phyloP scores from a whole-genome alignment of 257 asterid genomes.

The Salvia rosmarinus region DNA sequence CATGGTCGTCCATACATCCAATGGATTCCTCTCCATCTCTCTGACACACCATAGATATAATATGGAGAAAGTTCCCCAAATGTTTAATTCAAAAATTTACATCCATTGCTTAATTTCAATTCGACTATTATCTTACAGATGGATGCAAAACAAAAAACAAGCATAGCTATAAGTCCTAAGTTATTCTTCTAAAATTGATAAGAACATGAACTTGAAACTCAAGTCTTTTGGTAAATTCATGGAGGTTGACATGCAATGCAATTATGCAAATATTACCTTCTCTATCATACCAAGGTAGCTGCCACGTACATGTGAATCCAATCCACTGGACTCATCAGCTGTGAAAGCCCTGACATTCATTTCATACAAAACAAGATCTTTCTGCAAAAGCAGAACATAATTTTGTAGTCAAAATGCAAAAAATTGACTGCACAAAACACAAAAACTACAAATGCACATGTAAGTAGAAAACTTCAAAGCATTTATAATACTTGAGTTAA shows the following conservation, averaged over 20 bases:
- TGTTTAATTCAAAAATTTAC: slow-evolving; percentile 17
- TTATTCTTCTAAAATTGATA: not conserved
- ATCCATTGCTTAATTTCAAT: not conserved
- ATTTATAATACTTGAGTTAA: slow-evolving; percentile 6
- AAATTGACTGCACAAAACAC: not conserved
- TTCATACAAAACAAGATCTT: slow-evolving; percentile 91
- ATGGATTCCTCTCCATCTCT: not conserved
- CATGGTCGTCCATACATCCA: not conserved
- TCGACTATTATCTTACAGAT: not conserved
- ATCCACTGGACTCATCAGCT: slow-evolving; percentile 84
- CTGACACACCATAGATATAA: not conserved
- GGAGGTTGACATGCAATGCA: not conserved
- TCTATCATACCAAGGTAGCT: slow-evolving; percentile 95
- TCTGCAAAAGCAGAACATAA: slow-evolving; percentile 56
- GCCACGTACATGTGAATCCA: slow-evolving; percentile 73
- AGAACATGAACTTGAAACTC: slow-evolving; percentile 15
- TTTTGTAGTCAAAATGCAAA: slow-evolving; percentile 22
- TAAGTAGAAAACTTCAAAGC: slow-evolving; percentile 10
- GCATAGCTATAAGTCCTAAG: not conserved
- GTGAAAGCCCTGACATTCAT: slow-evolving; percentile 96
- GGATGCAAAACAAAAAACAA: slow-evolving; percentile 18
- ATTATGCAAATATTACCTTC: slow-evolving; percentile 59
- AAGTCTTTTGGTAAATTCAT: not conserved
- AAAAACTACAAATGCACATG: slow-evolving; percentile 12
- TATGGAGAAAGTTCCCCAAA: not conserved